Evolutionary conservation across 1,284 basidiomycete species (phyloP), one percentile per base, ranked within the genome.

Genomic region (Malassezia psittaci): DNA sequence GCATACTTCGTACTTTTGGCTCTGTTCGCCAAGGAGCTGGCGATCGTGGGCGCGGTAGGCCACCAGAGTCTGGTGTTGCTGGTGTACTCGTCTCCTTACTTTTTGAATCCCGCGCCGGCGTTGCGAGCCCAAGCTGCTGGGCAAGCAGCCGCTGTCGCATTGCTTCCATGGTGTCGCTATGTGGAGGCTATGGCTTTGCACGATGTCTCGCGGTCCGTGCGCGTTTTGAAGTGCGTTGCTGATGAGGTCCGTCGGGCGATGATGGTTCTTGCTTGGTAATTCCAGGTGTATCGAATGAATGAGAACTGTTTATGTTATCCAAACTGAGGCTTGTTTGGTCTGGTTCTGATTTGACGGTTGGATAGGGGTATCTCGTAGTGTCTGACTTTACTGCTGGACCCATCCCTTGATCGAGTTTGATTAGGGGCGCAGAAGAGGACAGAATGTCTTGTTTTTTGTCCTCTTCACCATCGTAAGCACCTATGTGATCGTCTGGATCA

Each of bases 71-170:
- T 2, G 48, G 48, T 12, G 48, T 50, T 4, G n/a, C 18, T 36
- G 45, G 45, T 29, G 24, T 29, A 12, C 33, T 35, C 15, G 13
- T 1, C 5, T 16, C 34, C 12, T 34, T 24, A 11, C 34, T 33
- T 3, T 18, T 24, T 12, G 43, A 4, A 9, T 34, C 43, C 5
- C 34, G 45, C 29, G 37, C 21, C 9, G 48, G 48, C n/a, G 38
- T 16, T 2, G 21, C 39, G 13, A 44, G 29, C 5, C 50, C 55
- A 6, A 57, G 55, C 51, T 57, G 55, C 46, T 57, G 55, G 32
- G 55, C 55, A n/a, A 57, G 46, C 44, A 57, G 50, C 13, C 51
- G 50, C 29, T 57, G 41, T 1, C 55, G 50, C 55, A 57, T 57
- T 18, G 55, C 51, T 42, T 57, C 55, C 55, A 57, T 57, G 21